These are phyloP conservation scores for Begonia peltatifolia DNA, from an alignment of 306 rosid species.

Conservation along the genomic window DNA sequence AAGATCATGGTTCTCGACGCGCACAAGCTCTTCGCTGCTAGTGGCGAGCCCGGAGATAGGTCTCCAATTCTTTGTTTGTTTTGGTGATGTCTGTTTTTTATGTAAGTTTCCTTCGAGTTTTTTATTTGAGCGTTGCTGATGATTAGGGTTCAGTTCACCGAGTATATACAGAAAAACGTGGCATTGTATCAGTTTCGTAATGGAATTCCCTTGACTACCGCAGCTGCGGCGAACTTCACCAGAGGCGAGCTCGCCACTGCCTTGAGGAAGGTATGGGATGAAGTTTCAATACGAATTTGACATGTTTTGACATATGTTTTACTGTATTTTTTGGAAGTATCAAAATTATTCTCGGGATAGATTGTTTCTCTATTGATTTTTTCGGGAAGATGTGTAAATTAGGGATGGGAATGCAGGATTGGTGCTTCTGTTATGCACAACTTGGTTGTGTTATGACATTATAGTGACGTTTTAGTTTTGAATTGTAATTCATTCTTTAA, in stretches of 20 bases:
- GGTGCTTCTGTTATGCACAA: too few species aligned
- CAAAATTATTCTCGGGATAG: too few species aligned
- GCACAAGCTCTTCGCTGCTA: slow-evolving; percentile 89
- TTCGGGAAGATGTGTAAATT: too few species aligned
- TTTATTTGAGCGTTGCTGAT: neutral
- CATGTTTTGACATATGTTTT: too few species aligned
- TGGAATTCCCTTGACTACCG: slow-evolving; percentile 61
- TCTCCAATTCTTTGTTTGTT: neutral
- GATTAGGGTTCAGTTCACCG: slow-evolving; percentile 21
- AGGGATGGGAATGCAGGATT: too few species aligned
- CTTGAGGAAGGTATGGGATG: slow-evolving; percentile 41
- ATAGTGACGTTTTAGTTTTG: too few species aligned
- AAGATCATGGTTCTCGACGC: slow-evolving; percentile 93
- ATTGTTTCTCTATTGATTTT: too few species aligned
- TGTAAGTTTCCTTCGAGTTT: slow-evolving; percentile 3
- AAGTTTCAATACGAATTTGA: too few species aligned
- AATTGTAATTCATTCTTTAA: too few species aligned
- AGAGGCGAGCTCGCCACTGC: slow-evolving; percentile 78
- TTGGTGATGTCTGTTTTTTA: slow-evolving; percentile 7
- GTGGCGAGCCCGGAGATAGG: slow-evolving; percentile 95
- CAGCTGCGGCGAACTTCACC: slow-evolving; percentile 76
- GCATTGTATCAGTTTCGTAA: slow-evolving; percentile 63
- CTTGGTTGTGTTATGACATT: too few species aligned
- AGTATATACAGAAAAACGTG: slow-evolving; percentile 69
- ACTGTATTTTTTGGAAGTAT: too few species aligned